phyloP scores from a whole-genome alignment of 495 filamentous ascomycete species.

The Penicillium nucicola region DNA sequence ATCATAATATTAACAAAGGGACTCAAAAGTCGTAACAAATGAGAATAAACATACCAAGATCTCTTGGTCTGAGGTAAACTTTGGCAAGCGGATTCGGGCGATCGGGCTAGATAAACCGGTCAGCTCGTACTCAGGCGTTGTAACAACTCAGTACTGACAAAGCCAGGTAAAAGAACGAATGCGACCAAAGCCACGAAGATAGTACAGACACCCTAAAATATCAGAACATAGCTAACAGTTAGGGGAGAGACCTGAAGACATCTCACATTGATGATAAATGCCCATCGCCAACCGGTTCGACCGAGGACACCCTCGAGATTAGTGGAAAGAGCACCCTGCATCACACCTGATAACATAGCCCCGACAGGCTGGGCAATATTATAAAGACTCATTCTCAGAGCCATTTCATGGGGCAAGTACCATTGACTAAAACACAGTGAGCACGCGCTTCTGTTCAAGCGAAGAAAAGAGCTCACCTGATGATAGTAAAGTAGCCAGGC shows the following conservation, averaged over 20 bases:
- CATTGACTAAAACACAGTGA: slow-evolving; percentile 10
- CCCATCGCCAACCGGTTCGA: slow-evolving; percentile 21
- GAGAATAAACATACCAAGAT: slow-evolving; percentile 3
- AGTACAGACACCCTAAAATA: slow-evolving; percentile 11
- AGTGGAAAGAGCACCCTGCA: slow-evolving; percentile 22
- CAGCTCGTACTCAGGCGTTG: not conserved
- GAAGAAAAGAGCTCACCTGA: slow-evolving; percentile 4
- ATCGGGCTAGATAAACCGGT: slow-evolving; percentile 8
- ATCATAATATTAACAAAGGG: not conserved
- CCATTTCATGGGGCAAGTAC: slow-evolving; percentile 15
- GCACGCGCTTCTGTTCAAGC: not conserved
- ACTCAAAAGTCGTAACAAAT: not conserved
- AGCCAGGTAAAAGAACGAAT: slow-evolving; percentile 11
- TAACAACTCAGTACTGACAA: slow-evolving; percentile 1
- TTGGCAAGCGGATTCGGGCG: slow-evolving; percentile 8
- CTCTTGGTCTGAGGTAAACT: slow-evolving; percentile 7
- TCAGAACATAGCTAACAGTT: not conserved
- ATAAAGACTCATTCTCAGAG: slow-evolving; percentile 15
- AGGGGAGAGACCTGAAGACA: not conserved
- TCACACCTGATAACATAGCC: slow-evolving; percentile 23
- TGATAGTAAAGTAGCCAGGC: slow-evolving; percentile 17
- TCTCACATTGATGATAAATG: slow-evolving; percentile 20
- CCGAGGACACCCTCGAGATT: slow-evolving; percentile 14
- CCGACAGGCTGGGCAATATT: slow-evolving; percentile 19
- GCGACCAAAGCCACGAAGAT: slow-evolving; percentile 14